Percentiles rank a stretch among this genome's conserved stretches.
Evolutionary conservation across 345 rosid species (phyloP).

Genomic region (Cardiospermum halicacabum): DNA sequence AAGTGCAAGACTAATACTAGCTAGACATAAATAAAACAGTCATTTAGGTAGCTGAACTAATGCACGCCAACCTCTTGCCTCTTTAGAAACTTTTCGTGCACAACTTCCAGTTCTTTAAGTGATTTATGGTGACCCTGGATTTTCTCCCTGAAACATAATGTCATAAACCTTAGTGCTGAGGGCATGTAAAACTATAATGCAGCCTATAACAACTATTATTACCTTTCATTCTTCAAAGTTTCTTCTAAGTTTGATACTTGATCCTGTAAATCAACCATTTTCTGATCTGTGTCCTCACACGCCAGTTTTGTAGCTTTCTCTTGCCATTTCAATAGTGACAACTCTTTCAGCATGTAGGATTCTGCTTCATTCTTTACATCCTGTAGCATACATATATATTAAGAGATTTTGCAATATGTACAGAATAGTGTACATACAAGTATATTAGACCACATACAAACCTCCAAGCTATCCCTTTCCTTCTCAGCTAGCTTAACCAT

Average conservation of each 20-base stretch:
- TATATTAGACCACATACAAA: conserved; percentile 28
- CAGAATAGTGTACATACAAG: background rate
- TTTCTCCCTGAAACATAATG: conserved; percentile 50
- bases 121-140: conserved; percentile 59
- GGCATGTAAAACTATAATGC: background rate
- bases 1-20: background rate
- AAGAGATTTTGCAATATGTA: conserved; percentile 10
- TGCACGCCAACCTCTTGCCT: conserved; percentile 71
- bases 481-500: conserved; percentile 97
- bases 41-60: conserved; percentile 12
- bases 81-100: conserved; percentile 60
- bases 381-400: conserved; percentile 37
- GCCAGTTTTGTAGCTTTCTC: conserved; percentile 87
- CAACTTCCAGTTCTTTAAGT: conserved; percentile 71
- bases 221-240: conserved; percentile 67
- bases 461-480: conserved; percentile 96
- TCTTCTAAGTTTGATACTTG: conserved; percentile 58
- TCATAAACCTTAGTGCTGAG: background rate
- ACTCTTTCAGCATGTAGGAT: conserved; percentile 88
- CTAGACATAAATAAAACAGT: background rate
- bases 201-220: conserved; percentile 11
- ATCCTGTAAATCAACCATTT: conserved; percentile 53
- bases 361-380: conserved; percentile 93
- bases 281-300: conserved; percentile 53
- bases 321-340: conserved; percentile 84